phyloP scores from a whole-genome alignment of 1,284 basidiomycete species.

The Cronartium quercuum region DNA sequence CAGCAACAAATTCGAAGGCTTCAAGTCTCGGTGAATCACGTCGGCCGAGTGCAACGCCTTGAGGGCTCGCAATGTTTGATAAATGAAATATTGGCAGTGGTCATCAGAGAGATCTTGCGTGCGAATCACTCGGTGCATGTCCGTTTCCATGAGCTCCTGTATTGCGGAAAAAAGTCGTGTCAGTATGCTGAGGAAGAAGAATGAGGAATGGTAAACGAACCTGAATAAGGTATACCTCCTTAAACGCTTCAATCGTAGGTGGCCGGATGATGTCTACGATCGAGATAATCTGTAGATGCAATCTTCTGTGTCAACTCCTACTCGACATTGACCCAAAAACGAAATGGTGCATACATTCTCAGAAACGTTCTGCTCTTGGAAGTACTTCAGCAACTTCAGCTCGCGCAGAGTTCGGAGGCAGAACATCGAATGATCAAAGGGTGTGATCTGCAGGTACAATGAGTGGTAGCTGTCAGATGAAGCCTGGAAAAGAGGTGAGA shows the following conservation, averaged over 20 bases:
- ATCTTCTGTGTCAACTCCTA: neutral
- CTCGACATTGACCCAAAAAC: too few species aligned
- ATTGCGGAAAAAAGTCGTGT: neutral
- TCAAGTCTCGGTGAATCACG: slow-evolving; percentile 90
- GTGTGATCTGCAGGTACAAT: slow-evolving; percentile 57
- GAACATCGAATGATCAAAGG: slow-evolving; percentile 83
- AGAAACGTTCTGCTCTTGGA: slow-evolving; percentile 64
- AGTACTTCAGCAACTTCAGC: slow-evolving; percentile 56
- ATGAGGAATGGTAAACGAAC: slow-evolving; percentile 41
- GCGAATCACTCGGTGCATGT: slow-evolving; percentile 73
- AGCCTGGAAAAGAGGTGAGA: slow-evolving; percentile 42
- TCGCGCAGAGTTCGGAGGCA: slow-evolving; percentile 77
- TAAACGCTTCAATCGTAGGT: slow-evolving; percentile 77
- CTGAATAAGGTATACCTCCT: slow-evolving; percentile 77
- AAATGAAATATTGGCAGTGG: slow-evolving; percentile 64
- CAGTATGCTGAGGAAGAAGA: slow-evolving; percentile 10
- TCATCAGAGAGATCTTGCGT: slow-evolving; percentile 67
- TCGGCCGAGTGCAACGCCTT: slow-evolving; percentile 91
- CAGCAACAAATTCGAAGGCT: slow-evolving; percentile 88
- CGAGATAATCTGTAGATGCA: slow-evolving; percentile 55
- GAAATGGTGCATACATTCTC: slow-evolving; percentile 42
- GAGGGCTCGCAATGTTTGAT: slow-evolving; percentile 81
- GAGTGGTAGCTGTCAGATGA: slow-evolving; percentile 40
- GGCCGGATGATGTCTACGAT: slow-evolving; percentile 93
- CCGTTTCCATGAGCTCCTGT: slow-evolving; percentile 74